Percentiles rank a stretch among this genome's conserved stretches.
phyloP scores from a whole-genome alignment of 495 filamentous ascomycete species.

The Mycothermus thermophilus region DNA sequence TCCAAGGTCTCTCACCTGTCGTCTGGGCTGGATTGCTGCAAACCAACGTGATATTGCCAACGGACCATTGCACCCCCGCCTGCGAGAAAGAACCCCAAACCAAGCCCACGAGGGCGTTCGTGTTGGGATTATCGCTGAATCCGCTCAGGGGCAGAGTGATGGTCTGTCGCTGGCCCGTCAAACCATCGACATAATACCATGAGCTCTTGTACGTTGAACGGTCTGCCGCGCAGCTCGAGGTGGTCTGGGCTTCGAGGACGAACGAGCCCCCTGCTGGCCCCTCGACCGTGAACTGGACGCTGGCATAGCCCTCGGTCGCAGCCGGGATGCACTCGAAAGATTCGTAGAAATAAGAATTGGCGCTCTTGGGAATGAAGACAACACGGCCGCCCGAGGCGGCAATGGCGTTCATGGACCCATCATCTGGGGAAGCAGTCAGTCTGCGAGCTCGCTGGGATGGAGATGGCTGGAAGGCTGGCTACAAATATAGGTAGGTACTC shows the following conservation, averaged over 20 bases:
- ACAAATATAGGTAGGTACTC: background rate
- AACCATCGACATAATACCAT: conserved; percentile 28
- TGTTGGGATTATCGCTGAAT: conserved; percentile 36
- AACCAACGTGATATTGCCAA: conserved; percentile 39
- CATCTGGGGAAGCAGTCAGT: conserved; percentile 38
- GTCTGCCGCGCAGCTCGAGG: conserved; percentile 22
- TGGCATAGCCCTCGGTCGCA: conserved; percentile 33
- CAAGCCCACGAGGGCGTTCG: conserved; percentile 36
- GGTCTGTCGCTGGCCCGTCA: conserved; percentile 40
- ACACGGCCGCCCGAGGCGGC: conserved; percentile 32
- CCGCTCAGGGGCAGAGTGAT: conserved; percentile 38
- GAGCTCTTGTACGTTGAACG: conserved; percentile 32
- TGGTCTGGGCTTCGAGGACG: conserved; percentile 42
- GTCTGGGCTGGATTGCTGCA: conserved; percentile 21
- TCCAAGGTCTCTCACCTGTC: conserved; percentile 6
- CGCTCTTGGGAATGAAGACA: conserved; percentile 36
- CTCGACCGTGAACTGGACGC: conserved; percentile 41
- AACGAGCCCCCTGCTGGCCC: conserved; percentile 37
- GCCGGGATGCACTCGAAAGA: conserved; percentile 38
- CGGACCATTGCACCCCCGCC: conserved; percentile 30
- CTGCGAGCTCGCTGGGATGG: too few species aligned
- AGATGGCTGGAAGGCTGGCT: too few species aligned
- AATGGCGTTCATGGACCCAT: conserved; percentile 40
- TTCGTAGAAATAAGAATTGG: conserved; percentile 44
- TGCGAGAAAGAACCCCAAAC: conserved; percentile 39